Evolutionary conservation across 129 eudicot species (phyloP), one percentile per base, ranked within the genome.

Genomic region (Helianthus tuberosus): DNA sequence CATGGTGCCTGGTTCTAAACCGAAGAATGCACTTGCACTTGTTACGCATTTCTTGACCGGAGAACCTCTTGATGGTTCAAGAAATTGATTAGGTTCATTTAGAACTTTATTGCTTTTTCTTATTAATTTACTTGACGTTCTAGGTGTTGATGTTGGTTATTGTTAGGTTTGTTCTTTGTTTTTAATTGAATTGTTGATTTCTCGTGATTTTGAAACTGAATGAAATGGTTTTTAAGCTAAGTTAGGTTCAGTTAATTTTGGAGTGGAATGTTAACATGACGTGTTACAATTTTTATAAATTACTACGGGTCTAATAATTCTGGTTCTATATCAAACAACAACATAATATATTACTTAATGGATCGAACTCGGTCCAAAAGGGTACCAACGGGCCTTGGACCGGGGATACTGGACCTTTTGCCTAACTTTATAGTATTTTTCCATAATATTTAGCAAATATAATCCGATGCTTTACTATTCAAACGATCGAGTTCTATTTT

Each of bases 1-100:
- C 81, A 90, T 82, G 77, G 98, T 93, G 68, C 96, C 96, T 17
- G 86, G 95, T 75, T 87, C 76, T 69, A 85, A 88, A 69, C 91
- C 96, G 2, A 84, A 64, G 32, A 82, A 78, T 58, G 88, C 92
- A 48, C 87, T 89, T 48, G 82, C 90, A 15, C 75, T 93, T 12
- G 54, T 89, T 72, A 62, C 11, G 59, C 85, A 84, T 77, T 93
- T 93, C 44, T 87, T 93, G 75, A 55, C 69, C 0, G 96, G 96
- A 14, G 76, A 61, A 69, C 75, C 84, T 68, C 88, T 84, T 12
- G 82, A 79, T 0, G 50, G 58, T 66, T 57, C 75, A 65, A 41
- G 16, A 23, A 59, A 52, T 16, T 61, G 70, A 74, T 20, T 46
- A 50, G 25, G 5, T 39, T 2, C 3, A 5, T 32, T 54, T 1